Percentiles rank a stretch among this genome's conserved stretches.
phyloP scores from a whole-genome alignment of 179 eudicot species.

The Monotropa hypopitys region DNA sequence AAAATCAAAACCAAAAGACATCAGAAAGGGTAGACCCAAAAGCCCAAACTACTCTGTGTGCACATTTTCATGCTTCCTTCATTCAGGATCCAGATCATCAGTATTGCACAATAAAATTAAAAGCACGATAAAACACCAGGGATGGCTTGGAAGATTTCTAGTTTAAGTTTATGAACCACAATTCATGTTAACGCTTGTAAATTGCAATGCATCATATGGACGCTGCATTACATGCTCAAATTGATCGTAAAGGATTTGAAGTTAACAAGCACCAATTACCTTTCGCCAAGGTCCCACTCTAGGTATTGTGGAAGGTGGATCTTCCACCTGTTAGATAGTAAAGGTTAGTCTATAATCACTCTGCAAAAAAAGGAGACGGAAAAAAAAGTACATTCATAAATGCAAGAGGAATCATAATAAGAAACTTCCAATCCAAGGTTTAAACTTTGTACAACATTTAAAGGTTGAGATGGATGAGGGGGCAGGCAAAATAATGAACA shows the following conservation, averaged over 20 bases:
- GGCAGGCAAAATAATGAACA: not conserved
- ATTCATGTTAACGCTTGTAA: not conserved
- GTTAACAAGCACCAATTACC: conserved; percentile 24
- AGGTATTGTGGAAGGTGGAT: conserved; percentile 31
- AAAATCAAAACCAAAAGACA: no score
- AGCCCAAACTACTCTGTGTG: no score
- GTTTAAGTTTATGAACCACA: not conserved
- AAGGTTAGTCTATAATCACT: not conserved
- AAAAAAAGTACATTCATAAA: not conserved
- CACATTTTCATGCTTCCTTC: no score
- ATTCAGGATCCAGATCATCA: no score
- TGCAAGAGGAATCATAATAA: not conserved
- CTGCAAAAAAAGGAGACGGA: not conserved
- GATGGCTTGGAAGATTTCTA: not conserved
- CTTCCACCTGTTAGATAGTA: conserved; percentile 32
- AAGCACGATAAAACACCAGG: not conserved
- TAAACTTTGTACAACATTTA: not conserved
- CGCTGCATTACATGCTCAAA: not conserved
- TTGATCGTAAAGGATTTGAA: not conserved
- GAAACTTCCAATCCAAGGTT: not conserved
- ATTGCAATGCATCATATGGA: not conserved
- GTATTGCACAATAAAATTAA: no score
- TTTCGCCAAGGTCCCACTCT: conserved; percentile 64
- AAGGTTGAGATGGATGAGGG: not conserved
- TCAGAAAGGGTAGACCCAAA: no score